Evolutionary conservation across 169 alveolate genomes (phyloP).

Genomic region (Plasmodium inui): DNA sequence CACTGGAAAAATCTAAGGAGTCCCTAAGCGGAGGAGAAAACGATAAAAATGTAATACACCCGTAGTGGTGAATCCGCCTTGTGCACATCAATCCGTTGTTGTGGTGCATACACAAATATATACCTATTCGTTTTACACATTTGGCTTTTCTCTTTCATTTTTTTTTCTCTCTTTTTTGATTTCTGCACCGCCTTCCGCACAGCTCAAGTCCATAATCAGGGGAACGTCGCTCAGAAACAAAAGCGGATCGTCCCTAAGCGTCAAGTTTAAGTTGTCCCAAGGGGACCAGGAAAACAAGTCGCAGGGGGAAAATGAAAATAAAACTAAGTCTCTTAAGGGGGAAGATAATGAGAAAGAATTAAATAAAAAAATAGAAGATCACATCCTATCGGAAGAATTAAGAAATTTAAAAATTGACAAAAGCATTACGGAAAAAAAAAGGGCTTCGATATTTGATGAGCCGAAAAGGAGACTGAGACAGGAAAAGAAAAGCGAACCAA

Average conservation of each 20-base stretch:
- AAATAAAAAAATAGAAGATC: slow-evolving; percentile 66
- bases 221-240: slow-evolving; percentile 71
- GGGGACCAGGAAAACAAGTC: slow-evolving; percentile 9
- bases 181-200: background rate
- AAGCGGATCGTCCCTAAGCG: slow-evolving; percentile 55
- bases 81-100: background rate
- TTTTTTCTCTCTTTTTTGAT: background rate
- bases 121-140: background rate
- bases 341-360: slow-evolving; percentile 35
- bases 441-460: slow-evolving; percentile 75
- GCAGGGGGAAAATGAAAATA: background rate
- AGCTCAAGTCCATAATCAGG: slow-evolving; percentile 70
- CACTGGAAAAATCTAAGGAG: slow-evolving; percentile 61
- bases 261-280: slow-evolving; percentile 41
- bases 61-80: background rate
- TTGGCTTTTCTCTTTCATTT: background rate
- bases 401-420: slow-evolving; percentile 56
- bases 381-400: slow-evolving; percentile 60
- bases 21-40: slow-evolving; percentile 45
- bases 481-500: slow-evolving; percentile 47
- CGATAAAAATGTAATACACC: slow-evolving; percentile 61
- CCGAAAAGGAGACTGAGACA: slow-evolving; percentile 19
- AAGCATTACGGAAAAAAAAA: slow-evolving; percentile 48
- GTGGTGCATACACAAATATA: background rate
- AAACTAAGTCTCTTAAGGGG: background rate